A percentile compares a stretch with the other conserved stretches of the same genome.
These are phyloP conservation scores for Umbelopsis sp. DNA, from an alignment of 192 early-diverging fungal species.

Conservation along the genomic window DNA sequence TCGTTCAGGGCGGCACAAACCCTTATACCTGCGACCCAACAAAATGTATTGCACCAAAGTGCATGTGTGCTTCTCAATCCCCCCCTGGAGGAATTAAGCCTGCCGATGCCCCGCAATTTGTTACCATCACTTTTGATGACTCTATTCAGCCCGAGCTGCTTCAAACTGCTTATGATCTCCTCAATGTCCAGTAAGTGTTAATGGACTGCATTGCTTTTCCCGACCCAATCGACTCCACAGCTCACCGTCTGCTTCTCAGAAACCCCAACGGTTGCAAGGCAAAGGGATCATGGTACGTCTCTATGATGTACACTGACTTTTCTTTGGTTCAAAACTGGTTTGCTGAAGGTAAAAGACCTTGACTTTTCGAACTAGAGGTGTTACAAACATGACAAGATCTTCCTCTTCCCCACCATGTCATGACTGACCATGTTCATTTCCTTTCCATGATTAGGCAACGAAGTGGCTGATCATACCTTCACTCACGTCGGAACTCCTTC, in stretches of 20 bases:
- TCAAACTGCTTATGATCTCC: slow-evolving; percentile 34
- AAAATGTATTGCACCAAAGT: slow-evolving; percentile 50
- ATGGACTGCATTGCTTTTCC: neutral
- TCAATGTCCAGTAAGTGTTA: slow-evolving; percentile 40
- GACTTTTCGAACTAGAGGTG: slow-evolving; percentile 37
- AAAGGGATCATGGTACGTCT: slow-evolving; percentile 60
- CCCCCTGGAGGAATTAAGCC: slow-evolving; percentile 52
- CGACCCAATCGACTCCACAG: too few species aligned
- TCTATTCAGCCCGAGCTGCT: slow-evolving; percentile 46
- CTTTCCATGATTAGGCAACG: slow-evolving; percentile 39
- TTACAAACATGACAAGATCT: too few species aligned
- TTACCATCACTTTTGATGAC: slow-evolving; percentile 68
- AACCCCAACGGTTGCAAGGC: slow-evolving; percentile 50
- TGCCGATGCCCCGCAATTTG: slow-evolving; percentile 57
- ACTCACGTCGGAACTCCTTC: slow-evolving; percentile 40
- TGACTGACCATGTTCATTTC: neutral
- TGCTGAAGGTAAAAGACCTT: slow-evolving; percentile 46
- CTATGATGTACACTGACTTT: slow-evolving; percentile 65
- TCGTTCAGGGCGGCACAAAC: neutral
- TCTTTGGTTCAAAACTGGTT: slow-evolving; percentile 60
- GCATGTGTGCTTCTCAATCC: slow-evolving; percentile 49
- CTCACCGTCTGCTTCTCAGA: slow-evolving; percentile 13
- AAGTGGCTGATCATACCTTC: slow-evolving; percentile 58
- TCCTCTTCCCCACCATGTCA: too few species aligned
- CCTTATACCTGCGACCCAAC: slow-evolving; percentile 46